Percentiles rank a stretch among this genome's conserved stretches.
Conservation (phyloP, 139 green algal genomes). For the Eudorina sp. region DNA sequence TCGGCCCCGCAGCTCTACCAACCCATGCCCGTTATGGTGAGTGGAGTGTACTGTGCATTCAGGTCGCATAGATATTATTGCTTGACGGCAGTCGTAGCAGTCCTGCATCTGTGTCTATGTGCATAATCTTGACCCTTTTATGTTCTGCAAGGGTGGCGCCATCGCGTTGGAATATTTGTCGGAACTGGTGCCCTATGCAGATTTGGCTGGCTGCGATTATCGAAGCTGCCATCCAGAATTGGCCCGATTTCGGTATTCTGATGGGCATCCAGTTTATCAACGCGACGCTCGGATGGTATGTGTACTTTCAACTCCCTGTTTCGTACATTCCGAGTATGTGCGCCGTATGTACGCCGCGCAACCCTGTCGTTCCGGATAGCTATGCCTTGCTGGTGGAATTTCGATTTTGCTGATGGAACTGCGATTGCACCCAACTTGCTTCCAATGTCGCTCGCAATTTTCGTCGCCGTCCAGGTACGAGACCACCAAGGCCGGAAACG, state of each 20-base stretch:
- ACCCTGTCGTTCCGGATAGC: too few relatives aligned
- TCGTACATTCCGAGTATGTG: background rate
- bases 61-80: too few relatives aligned
- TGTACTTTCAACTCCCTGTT: too few relatives aligned
- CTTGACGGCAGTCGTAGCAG: too few relatives aligned
- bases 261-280: constrained; percentile 89
- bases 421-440: too few relatives aligned
- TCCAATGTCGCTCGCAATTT: background rate
- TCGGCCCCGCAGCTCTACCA: constrained; percentile 69
- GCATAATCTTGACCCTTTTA: too few relatives aligned
- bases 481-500: constrained; percentile 84
- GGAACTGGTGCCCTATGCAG: constrained; percentile 88
- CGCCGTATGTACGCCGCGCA: too few relatives aligned
- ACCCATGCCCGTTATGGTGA: constrained; percentile 89
- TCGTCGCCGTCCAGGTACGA: constrained; percentile 1
- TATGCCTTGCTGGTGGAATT: too few relatives aligned
- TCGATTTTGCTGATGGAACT: too few relatives aligned
- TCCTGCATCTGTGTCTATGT: too few relatives aligned
- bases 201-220: constrained; percentile 92
- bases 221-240: constrained; percentile 80
- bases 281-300: constrained; percentile 81
- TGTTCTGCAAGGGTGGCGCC: too few relatives aligned
- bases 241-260: constrained; percentile 81
- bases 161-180: too few relatives aligned
- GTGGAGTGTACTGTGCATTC: background rate